Percentiles rank a stretch among this genome's conserved stretches.
Evolutionary conservation across 345 rosid species (phyloP).

Genomic region (Euphorbia peplus): DNA sequence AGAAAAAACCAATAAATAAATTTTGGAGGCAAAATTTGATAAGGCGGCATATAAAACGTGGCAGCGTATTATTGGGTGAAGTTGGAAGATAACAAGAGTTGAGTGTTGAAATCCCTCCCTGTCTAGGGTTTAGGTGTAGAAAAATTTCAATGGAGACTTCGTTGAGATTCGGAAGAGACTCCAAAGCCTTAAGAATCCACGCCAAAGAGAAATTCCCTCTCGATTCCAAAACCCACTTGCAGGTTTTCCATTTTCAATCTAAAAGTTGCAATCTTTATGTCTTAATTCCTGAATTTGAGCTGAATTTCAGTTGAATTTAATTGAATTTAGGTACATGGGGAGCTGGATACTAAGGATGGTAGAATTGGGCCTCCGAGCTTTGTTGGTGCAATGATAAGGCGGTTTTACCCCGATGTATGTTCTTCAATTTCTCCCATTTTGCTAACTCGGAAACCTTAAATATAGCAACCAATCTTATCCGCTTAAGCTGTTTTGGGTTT

Average conservation of each 20-base stretch:
- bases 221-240: conserved; percentile 61
- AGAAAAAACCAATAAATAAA: too few relatives aligned
- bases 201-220: conserved; percentile 74
- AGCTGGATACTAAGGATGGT: conserved; percentile 87
- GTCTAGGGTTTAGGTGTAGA: conserved; percentile 2
- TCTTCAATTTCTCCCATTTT: not conserved
- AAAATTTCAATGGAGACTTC: conserved; percentile 66
- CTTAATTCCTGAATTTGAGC: not conserved
- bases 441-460: too few relatives aligned
- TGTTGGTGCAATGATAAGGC: conserved; percentile 65
- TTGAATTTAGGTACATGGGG: conserved; percentile 66
- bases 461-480: too few relatives aligned
- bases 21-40: too few relatives aligned
- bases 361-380: conserved; percentile 59
- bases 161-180: conserved; percentile 57
- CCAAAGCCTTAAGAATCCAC: conserved; percentile 69
- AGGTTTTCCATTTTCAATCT: conserved; percentile 33
- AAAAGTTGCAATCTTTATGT: not conserved
- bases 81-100: not conserved
- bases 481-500: too few relatives aligned
- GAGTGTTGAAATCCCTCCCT: not conserved
- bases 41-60: not conserved
- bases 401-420: conserved; percentile 60
- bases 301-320: not conserved
- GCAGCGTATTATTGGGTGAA: not conserved